A percentile compares a stretch with the other conserved stretches of the same genome.
phyloP scores from a whole-genome alignment of 345 rosid genomes.

The Eucalyptus fibrosa region DNA sequence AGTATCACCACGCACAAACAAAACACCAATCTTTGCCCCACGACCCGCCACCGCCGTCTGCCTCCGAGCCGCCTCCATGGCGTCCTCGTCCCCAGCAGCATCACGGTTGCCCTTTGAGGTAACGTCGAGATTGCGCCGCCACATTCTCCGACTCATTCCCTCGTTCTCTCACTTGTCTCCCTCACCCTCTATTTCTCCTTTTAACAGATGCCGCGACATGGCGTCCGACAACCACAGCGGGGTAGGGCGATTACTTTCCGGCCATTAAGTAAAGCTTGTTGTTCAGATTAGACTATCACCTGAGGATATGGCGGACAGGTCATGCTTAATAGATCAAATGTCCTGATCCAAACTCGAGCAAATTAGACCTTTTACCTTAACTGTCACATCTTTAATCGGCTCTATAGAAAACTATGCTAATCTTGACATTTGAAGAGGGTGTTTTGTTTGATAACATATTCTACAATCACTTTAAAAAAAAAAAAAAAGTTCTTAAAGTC shows the following conservation, averaged over 20 bases:
- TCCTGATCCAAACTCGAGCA: background rate
- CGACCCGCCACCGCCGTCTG: background rate
- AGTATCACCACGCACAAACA: background rate
- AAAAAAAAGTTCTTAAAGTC: background rate
- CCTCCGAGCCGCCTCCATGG: background rate
- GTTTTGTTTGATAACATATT: background rate
- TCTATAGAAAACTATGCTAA: background rate
- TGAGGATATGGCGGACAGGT: background rate
- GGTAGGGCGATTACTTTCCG: background rate
- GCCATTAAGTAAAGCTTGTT: background rate
- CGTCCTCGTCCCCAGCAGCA: background rate
- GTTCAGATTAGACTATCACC: background rate
- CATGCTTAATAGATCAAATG: background rate
- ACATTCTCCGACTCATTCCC: background rate
- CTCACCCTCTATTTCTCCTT: background rate
- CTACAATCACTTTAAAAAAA: background rate
- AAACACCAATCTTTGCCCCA: background rate
- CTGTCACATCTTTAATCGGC: background rate
- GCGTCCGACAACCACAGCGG: background rate
- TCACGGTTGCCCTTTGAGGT: background rate
- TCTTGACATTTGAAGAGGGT: background rate
- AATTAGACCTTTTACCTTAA: background rate
- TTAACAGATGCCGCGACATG: background rate
- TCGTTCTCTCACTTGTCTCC: background rate
- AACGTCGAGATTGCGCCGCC: fast-evolving